A percentile compares a stretch with the other conserved stretches of the same genome.
Evolutionary conservation across 768 basidiomycete species (phyloP).

Genomic region (Boletus tylopilopsis): DNA sequence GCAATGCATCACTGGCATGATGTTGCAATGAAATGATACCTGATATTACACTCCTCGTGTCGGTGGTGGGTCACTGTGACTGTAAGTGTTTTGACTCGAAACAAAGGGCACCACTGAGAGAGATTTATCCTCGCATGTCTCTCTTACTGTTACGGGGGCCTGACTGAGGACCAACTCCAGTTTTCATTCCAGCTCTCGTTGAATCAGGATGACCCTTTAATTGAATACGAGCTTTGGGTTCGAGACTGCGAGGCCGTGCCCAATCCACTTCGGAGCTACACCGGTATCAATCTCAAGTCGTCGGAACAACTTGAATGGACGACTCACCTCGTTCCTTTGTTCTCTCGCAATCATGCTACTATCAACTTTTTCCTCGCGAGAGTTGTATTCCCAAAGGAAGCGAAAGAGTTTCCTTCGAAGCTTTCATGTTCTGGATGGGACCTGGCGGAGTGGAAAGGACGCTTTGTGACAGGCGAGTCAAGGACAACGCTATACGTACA

Average conservation of each 20-base stretch:
- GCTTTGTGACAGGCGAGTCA: constrained; percentile 8
- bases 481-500: no score
- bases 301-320: constrained; percentile 29
- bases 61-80: no score
- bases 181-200: constrained; percentile 37
- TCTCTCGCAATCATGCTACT: constrained; percentile 35
- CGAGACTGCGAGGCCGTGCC: constrained; percentile 25
- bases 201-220: constrained; percentile 38
- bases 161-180: constrained; percentile 36
- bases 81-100: no score
- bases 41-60: no score
- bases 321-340: constrained; percentile 29
- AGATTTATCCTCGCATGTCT: constrained; percentile 16
- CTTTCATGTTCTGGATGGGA: constrained; percentile 52
- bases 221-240: constrained; percentile 43
- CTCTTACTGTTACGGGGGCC: constrained; percentile 43
- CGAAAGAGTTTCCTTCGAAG: constrained; percentile 45
- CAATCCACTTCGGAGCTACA: constrained; percentile 25
- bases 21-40: no score
- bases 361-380: constrained; percentile 46
- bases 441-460: constrained; percentile 37
- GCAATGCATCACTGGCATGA: no score
- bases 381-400: constrained; percentile 49
- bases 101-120: no score
- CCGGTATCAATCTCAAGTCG: constrained; percentile 43